Base-by-base conservation (phyloP, 192 early-diverging fungal genomes). In the Fimicolochytrium jonesii region DNA sequence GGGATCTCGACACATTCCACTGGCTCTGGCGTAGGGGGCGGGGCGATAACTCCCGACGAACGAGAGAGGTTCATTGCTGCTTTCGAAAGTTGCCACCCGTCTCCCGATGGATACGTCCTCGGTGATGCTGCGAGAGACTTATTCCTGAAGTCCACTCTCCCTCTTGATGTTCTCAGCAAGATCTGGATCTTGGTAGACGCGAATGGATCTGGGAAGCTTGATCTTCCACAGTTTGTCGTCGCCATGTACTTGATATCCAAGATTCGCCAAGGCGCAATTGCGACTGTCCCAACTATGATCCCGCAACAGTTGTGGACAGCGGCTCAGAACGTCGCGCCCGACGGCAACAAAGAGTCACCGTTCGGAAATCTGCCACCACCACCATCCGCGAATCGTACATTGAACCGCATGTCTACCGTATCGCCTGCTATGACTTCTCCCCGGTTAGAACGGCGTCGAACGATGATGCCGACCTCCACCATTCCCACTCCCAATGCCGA, bases 121-220 rank as follows among this genome's bases (percentile, higher is more conserved):
- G 90, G 88, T 11, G 86, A 87, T 0, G 77, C 78, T 39, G 91
- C 90, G 2, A 82, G 82, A 61, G 81, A 78, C 9, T 56, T 95
- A 10, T 91, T 95, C 58, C 51, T 87, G 35, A 91, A 86, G 68
- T 94, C 93, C 0, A 86, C 87, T 68, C 77, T 98, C 31, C 80
- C 86, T 25, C 61, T 77, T 22, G 92, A 94, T 36, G 80, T 73
- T 56, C 79, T 98, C 30, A 73, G 79, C 20, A 81, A 83, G 35
- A 88, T 98, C 42, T 98, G 95, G 94, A 46, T 57, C 51, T 68
- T 98, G 61, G 90, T 88, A 4, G 93, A 98, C 66, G 82, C 85
- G 11, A 79, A 83, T 33, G 57, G 72, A 0, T 71, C 84, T 20
- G 89, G 90, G 42, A 81, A 84, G 49, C 68, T 98, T 31, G 82